A percentile compares a stretch with the other conserved stretches of the same genome.
Evolutionary conservation across 306 rosid genomes (phyloP).

Genomic region (Coriaria nepalensis): DNA sequence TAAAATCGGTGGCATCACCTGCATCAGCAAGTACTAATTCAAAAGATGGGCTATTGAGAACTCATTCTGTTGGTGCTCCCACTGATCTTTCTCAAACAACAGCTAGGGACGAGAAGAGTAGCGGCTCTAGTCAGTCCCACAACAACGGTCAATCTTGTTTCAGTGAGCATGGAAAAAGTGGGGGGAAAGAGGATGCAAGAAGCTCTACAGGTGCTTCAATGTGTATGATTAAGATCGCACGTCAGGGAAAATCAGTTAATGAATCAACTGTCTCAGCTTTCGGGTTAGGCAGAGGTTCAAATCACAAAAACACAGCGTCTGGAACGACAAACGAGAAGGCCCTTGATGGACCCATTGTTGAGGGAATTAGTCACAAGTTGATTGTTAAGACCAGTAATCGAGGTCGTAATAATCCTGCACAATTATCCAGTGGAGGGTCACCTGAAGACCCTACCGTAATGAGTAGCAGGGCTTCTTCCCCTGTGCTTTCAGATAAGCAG

Average conservation of each 20-base stretch:
- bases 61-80: constrained; percentile 27
- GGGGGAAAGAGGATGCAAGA: constrained; percentile 71
- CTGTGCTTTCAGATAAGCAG: constrained; percentile 44
- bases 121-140: constrained; percentile 88
- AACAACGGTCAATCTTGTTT: constrained; percentile 81
- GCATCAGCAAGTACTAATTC: constrained; percentile 25
- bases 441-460: constrained; percentile 40
- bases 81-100: constrained; percentile 48
- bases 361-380: constrained; percentile 42
- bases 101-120: constrained; percentile 66
- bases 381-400: constrained; percentile 57
- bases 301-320: constrained; percentile 27
- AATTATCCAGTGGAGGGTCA: constrained; percentile 43
- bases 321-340: constrained; percentile 36
- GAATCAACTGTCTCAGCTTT: constrained; percentile 45
- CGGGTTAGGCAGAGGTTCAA: constrained; percentile 22
- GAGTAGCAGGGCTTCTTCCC: constrained; percentile 47
- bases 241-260: constrained; percentile 51
- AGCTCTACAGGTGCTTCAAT: constrained; percentile 69
- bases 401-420: constrained; percentile 52
- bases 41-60: constrained; percentile 44
- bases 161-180: constrained; percentile 53
- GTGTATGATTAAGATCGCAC: constrained; percentile 33
- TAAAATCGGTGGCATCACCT: constrained; percentile 28
- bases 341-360: constrained; percentile 35